A percentile compares a stretch with the other conserved stretches of the same genome.
These are phyloP conservation scores for Xylariaceae sp. DNA, from an alignment of 2,329 filamentous ascomycete species.

Conservation along the genomic window DNA sequence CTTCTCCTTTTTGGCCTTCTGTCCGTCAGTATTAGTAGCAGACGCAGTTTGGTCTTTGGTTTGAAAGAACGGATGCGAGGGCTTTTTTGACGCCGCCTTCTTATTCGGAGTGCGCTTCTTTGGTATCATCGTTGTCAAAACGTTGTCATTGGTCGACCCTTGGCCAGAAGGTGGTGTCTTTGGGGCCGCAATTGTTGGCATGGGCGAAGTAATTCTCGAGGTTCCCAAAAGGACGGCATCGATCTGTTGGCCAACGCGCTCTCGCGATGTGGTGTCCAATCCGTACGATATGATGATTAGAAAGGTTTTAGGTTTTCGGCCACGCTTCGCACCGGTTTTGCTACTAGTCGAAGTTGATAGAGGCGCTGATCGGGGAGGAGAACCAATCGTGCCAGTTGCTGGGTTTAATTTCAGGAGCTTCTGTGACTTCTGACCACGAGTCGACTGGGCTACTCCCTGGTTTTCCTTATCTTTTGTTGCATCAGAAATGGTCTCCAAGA, in stretches of 20 bases:
- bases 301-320: slow-evolving; percentile 47
- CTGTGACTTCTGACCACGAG: slow-evolving; percentile 45
- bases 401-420: slow-evolving; percentile 64
- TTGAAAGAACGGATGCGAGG: slow-evolving; percentile 70
- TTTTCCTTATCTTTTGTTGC: not conserved
- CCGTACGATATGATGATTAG: slow-evolving; percentile 68
- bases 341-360: slow-evolving; percentile 13
- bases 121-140: slow-evolving; percentile 2
- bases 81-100: slow-evolving; percentile 31
- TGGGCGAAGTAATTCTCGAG: slow-evolving; percentile 29
- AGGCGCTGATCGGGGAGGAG: slow-evolving; percentile 57
- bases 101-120: slow-evolving; percentile 29
- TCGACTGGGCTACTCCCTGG: slow-evolving; percentile 12
- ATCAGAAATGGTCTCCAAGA: not conserved
- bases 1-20: slow-evolving; percentile 36
- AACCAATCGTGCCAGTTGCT: slow-evolving; percentile 67
- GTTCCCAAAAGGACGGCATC: slow-evolving; percentile 61
- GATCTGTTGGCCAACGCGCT: slow-evolving; percentile 65
- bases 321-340: slow-evolving; percentile 39
- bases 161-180: slow-evolving; percentile 26
- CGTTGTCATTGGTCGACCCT: not conserved
- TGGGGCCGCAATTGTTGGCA: slow-evolving; percentile 30
- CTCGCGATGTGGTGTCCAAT: slow-evolving; percentile 51
- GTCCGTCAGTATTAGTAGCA: slow-evolving; percentile 29
- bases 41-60: slow-evolving; percentile 54